Conservation (phyloP, 2,329 filamentous ascomycete species). For the Fonsecaea multimorphosa region DNA sequence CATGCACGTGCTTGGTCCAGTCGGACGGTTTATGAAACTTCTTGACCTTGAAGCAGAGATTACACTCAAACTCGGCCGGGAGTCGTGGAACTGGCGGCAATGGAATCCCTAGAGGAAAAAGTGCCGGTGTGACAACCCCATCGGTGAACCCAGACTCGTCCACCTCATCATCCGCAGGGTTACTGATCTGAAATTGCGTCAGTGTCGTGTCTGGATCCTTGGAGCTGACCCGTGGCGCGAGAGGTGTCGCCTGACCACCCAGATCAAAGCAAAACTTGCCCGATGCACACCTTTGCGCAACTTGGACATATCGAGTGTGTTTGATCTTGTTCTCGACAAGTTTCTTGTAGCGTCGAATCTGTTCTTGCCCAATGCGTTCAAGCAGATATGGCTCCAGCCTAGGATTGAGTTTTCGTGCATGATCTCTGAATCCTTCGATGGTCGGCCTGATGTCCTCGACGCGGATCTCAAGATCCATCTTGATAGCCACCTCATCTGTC, state of each 20-base stretch:
- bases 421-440: constrained; percentile 74
- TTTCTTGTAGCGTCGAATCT: constrained; percentile 77
- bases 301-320: constrained; percentile 66
- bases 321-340: constrained; percentile 73
- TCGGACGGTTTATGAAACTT: constrained; percentile 90
- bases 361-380: constrained; percentile 81
- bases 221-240: constrained; percentile 61
- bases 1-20: constrained; percentile 96
- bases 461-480: constrained; percentile 66
- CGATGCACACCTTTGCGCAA: constrained; percentile 64
- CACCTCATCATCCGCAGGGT: constrained; percentile 65
- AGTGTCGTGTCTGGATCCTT: constrained; percentile 65
- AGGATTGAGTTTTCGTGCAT: constrained; percentile 78
- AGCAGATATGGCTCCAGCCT: constrained; percentile 70
- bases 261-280: constrained; percentile 68
- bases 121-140: constrained; percentile 71
- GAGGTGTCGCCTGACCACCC: constrained; percentile 68
- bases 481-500: constrained; percentile 42
- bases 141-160: constrained; percentile 72
- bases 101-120: constrained; percentile 80
- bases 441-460: constrained; percentile 74
- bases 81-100: constrained; percentile 77
- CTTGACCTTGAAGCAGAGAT: constrained; percentile 83
- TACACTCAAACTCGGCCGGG: constrained; percentile 88
- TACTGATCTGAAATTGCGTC: constrained; percentile 61